Conservation (phyloP, 1,139 yeast genomes). For the Candida pseudocylindracea region DNA sequence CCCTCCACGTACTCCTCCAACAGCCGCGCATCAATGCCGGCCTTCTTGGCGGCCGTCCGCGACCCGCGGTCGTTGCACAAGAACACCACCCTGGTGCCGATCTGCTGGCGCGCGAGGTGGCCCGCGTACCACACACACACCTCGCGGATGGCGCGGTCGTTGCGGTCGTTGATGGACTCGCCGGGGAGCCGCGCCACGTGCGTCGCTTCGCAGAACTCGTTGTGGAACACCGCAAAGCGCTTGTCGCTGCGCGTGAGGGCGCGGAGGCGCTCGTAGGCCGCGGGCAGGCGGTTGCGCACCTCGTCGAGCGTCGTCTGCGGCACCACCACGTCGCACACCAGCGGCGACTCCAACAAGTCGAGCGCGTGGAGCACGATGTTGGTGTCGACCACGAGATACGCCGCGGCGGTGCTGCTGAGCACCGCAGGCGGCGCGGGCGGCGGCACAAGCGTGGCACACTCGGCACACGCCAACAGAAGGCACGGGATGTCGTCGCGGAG, state of each 20-base stretch:
- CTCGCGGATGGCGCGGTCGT: conserved; percentile 74
- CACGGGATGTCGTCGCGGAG: conserved; percentile 86
- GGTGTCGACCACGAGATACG: conserved; percentile 48
- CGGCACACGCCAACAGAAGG: conserved; percentile 44
- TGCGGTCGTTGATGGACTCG: conserved; percentile 75
- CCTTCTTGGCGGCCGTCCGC: conserved; percentile 29
- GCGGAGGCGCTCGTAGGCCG: conserved; percentile 71
- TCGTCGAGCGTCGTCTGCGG: conserved; percentile 94
- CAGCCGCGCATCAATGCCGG: conserved; percentile 31
- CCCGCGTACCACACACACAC: conserved; percentile 48
- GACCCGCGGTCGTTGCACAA: conserved; percentile 65
- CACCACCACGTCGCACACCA: conserved; percentile 68
- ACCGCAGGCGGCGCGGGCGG: conserved; percentile 28
- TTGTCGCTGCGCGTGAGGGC: conserved; percentile 58
- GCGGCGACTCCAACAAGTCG: conserved; percentile 61
- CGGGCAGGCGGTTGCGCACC: conserved; percentile 70
- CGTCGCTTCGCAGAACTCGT: conserved; percentile 66
- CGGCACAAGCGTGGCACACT: conserved; percentile 32
- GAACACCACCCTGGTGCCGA: conserved; percentile 25
- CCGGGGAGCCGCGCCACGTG: conserved; percentile 36
- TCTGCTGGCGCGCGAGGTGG: conserved; percentile 27
- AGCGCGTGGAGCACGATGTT: conserved; percentile 78
- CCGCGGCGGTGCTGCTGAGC: conserved; percentile 24
- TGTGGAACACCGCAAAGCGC: conserved; percentile 79
- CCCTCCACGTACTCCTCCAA: conserved; percentile 46